Evolutionary conservation across 306 rosid species (phyloP), one percentile per base, ranked within the genome.

Genomic region (Vicia villosa): DNA sequence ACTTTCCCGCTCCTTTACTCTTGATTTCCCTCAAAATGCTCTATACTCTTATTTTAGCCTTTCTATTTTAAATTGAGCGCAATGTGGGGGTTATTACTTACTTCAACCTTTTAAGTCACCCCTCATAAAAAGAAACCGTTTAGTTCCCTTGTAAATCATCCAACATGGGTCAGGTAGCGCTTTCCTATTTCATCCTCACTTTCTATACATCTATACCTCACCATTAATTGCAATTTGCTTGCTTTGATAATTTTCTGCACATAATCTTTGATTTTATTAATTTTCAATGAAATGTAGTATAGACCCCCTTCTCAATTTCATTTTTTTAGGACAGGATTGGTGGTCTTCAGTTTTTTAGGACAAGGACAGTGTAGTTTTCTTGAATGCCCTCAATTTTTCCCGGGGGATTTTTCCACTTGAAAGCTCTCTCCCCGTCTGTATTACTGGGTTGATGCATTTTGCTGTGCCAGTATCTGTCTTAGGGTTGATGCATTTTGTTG

Each of bases 251-350:
- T 28, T 66, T 36, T 16, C n/a, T 30, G 21, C 28, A 1, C 30
- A 28, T 3, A 30, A 14, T 30, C 45, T 66, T 66, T 66, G 58
- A 10, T 67, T 67, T 66, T 22, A 30, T 15, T 54, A 66, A 24
- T 66, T 46, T 28, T 40, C 28, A 63, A 28, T 40, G 22, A 63
- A 63, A 40, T 30, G 5, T 32, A 32, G 0, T 32, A 32, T 32
- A 4, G 6, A 30, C 34, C 34, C n/a, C n/a, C n/a, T n/a, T n/a
- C n/a, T n/a, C n/a, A n/a, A n/a, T n/a, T n/a, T n/a, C n/a, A n/a
- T n/a, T n/a, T n/a, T n/a, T n/a, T n/a, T n/a, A n/a, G n/a, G n/a
- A n/a, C n/a, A n/a, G n/a, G n/a, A n/a, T n/a, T 24, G 28, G 28
- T 24, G 28, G 3, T 24, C 28, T 24, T 24, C 28, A 24, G n/a